phyloP scores from a whole-genome alignment of 768 basidiomycete genomes.

The Russula lepida region DNA sequence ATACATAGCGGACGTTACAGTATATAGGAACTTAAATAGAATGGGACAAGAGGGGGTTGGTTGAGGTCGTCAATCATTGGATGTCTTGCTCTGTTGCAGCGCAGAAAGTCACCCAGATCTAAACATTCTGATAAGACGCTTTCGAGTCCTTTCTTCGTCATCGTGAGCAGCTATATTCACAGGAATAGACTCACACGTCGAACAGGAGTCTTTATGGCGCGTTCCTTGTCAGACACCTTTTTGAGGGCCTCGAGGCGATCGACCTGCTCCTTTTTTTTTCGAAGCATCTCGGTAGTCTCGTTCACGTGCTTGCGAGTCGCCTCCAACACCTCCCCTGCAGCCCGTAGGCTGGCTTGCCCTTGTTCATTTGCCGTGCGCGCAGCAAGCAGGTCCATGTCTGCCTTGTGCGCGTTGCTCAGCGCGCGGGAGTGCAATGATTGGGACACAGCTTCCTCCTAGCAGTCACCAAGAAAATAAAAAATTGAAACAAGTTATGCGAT shows the following conservation, averaged over 20 bases:
- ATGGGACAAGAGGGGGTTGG: not conserved
- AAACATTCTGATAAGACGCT: not conserved
- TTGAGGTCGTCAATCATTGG: not conserved
- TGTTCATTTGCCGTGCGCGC: constrained; percentile 36
- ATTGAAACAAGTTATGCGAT: not conserved
- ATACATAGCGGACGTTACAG: not conserved
- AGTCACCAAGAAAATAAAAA: too few species aligned
- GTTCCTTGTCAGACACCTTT: constrained; percentile 49
- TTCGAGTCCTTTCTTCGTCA: not conserved
- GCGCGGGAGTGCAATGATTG: constrained; percentile 46
- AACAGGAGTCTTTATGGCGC: constrained; percentile 6
- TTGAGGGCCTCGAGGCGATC: constrained; percentile 57
- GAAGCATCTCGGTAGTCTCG: constrained; percentile 52
- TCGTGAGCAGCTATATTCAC: not conserved
- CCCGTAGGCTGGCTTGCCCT: constrained; percentile 26
- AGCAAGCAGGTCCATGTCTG: constrained; percentile 50
- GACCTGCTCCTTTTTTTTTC: constrained; percentile 66
- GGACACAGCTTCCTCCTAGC: constrained; percentile 50
- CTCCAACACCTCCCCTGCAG: constrained; percentile 43
- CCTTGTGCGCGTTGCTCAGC: constrained; percentile 50
- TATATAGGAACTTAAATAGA: not conserved
- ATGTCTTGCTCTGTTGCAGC: not conserved
- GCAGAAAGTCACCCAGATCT: not conserved
- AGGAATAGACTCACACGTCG: constrained; percentile 9
- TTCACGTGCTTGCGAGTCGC: constrained; percentile 43